Base-by-base conservation (phyloP, 306 rosid genomes). In the Cucumis melo region DNA sequence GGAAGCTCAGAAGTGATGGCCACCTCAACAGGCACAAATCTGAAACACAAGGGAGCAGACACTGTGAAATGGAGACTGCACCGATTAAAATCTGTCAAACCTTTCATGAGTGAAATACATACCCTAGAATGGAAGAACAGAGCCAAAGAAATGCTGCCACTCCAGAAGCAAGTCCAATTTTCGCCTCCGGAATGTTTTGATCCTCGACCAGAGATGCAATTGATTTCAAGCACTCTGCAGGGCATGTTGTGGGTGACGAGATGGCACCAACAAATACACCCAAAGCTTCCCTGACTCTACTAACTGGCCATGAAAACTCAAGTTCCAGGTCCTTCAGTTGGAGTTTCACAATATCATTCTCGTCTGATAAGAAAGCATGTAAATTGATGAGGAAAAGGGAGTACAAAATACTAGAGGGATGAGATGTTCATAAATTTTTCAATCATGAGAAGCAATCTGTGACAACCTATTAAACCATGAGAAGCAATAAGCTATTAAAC, bases 101-200 rank as follows among this genome's bases (percentile, higher is more conserved):
- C 27, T 58, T 64, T 64, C 50, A 32, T 29, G 51, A 36, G 79
- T 53, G 1, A 70, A 73, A 76, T 6, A 15, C 70, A 41, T 77
- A 87, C 99, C 96, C 95, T 86, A 81, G 89, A 75, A 94, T 92
- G 9, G 95, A 90, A 34, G 92, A 72, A 82, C 89, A 94, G 16
- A 94, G 80, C 97, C 97, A 92, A 77, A 94, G 92, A 80, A 94
- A 94, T 19, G 97, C 96, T 60, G 97, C 80, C 64, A 92, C 77
- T 17, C 96, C 99, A 51, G 95, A 78, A 55, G 91, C 92, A 81
- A 94, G 87, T 68, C 85, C 91, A 27, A 76, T 71, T 48, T 86
- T 85, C 8, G 87, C 89, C 80, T 92, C 96, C 6, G 97, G 95
- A 57, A 94, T 87, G 54, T 85, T 78, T 32, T 79, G 88, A 27